Evolutionary conservation across 345 rosid species (phyloP).

Genomic region (Populus davidiana): DNA sequence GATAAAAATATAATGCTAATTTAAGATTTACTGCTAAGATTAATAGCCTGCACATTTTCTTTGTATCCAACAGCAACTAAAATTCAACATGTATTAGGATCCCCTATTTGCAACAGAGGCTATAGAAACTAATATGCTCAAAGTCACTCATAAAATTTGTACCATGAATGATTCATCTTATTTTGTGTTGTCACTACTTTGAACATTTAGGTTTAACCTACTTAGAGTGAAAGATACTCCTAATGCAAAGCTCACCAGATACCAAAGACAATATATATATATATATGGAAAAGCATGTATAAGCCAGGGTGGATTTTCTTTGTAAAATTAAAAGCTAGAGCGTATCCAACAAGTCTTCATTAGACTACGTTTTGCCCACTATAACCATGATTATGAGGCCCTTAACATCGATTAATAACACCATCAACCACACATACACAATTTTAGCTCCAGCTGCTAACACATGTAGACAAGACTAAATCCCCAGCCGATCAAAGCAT

Average conservation of each 20-base stretch:
- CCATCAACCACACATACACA: too few relatives aligned
- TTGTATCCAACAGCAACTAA: neutral
- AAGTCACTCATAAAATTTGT: too few relatives aligned
- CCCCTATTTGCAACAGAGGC: neutral
- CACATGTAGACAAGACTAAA: neutral
- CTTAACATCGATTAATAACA: neutral
- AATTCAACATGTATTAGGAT: neutral
- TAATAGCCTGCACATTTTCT: neutral
- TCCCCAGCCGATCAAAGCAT: neutral
- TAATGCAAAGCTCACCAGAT: neutral
- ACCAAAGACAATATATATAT: neutral
- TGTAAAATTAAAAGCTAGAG: neutral
- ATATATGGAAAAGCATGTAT: neutral
- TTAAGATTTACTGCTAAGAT: neutral
- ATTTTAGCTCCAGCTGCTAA: neutral
- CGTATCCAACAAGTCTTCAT: neutral
- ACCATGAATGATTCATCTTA: neutral
- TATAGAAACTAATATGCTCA: neutral
- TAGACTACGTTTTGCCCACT: neutral
- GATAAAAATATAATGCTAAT: neutral
- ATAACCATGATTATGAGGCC: neutral
- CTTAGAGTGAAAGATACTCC: neutral
- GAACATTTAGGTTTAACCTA: neutral
- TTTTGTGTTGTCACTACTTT: neutral
- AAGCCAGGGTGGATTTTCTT: too few relatives aligned